Evolutionary conservation across 805 yeast genomes (phyloP), one percentile per base, ranked within the genome.

Genomic region (Monosporozyma solicola): DNA sequence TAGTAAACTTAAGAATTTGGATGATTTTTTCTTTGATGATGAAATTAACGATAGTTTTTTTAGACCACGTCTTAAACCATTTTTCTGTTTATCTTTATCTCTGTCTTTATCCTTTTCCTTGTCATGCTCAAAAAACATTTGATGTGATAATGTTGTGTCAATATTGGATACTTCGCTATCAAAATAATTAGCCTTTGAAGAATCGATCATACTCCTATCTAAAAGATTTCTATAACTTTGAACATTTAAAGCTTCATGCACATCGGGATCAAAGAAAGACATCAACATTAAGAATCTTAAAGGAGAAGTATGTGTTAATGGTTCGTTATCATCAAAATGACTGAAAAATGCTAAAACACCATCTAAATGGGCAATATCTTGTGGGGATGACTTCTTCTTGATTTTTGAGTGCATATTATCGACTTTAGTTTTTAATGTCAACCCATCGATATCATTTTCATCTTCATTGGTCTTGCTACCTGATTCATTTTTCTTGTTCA

Each of bases 321-420:
- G 61, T 49, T 67, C 71, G 11, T 57, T 46, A 10, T 59, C 66
- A 41, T 61, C 65, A 39, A 61, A 58, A 25, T 57, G 55, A 3
- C 61, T 57, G 48, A 60, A 64, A 9, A 64, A 51, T 5, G 63
- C 65, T 13, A 64, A 49, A n/a, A 61, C 55, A 47, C 61, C 63
- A 41, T 54, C 57, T 22, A 57, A 48, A 50, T 57, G 57, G 10
- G 52, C 48, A 33, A 45, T 46, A 35, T 50, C 52, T 27, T 44
- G 48, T 13, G 37, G 52, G 5, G 48, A 44, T 2, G 49, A n/a
- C 25, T 49, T 49, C 20, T 41, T 49, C 22, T 43, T 31, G n/a
- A 49, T 49, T 11, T 41, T 32, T 4, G 43, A 25, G 33, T 49
- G 47, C 31, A 43, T 31, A 41, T 49, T 41, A 8, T 49, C 44